Percentiles rank a stretch among this genome's conserved stretches.
Evolutionary conservation across 202 grass and related monocot species (phyloP).

Genomic region (Eragrostis tef): DNA sequence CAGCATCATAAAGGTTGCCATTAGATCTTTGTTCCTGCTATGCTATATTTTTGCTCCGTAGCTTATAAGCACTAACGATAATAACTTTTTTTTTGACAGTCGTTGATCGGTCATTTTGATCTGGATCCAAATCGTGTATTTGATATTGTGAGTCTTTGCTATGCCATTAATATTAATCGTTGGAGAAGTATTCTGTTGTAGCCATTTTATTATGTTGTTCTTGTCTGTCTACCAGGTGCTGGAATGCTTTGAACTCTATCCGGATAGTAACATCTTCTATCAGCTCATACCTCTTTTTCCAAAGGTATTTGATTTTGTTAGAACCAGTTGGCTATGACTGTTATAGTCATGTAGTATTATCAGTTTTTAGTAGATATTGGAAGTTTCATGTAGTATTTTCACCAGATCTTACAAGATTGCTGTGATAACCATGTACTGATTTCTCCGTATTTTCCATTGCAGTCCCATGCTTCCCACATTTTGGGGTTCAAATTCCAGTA

Average conservation of each 20-base stretch:
- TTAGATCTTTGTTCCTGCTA: conserved; percentile 29
- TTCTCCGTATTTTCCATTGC: conserved; percentile 46
- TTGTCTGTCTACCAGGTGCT: conserved; percentile 69
- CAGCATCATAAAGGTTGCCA: conserved; percentile 90
- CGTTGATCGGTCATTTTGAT: conserved; percentile 98
- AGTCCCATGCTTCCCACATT: conserved; percentile 97
- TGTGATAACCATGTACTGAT: conserved; percentile 15
- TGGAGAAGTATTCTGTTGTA: conserved; percentile 22
- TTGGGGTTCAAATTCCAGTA: conserved; percentile 99
- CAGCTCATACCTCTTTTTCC: conserved; percentile 97
- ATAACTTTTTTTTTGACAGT: conserved; percentile 59
- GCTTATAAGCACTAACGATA: conserved; percentile 12
- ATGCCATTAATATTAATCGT: conserved; percentile 7
- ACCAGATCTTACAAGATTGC: conserved; percentile 36
- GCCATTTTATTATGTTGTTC: conserved; percentile 29
- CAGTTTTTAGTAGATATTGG: not conserved
- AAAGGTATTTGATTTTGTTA: conserved; percentile 67
- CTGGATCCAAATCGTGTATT: conserved; percentile 95
- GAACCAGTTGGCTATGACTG: no score
- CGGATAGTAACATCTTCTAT: conserved; percentile 76
- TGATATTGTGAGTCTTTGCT: conserved; percentile 89
- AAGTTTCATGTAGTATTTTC: conserved; percentile 40
- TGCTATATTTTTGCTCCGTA: conserved; percentile 21
- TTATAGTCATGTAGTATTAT: conserved; percentile 22
- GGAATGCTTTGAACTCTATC: conserved; percentile 94